These are phyloP conservation scores for Hanseniaspora gamundiae DNA, from an alignment of 1,139 yeast genomes.

Conservation along the genomic window DNA sequence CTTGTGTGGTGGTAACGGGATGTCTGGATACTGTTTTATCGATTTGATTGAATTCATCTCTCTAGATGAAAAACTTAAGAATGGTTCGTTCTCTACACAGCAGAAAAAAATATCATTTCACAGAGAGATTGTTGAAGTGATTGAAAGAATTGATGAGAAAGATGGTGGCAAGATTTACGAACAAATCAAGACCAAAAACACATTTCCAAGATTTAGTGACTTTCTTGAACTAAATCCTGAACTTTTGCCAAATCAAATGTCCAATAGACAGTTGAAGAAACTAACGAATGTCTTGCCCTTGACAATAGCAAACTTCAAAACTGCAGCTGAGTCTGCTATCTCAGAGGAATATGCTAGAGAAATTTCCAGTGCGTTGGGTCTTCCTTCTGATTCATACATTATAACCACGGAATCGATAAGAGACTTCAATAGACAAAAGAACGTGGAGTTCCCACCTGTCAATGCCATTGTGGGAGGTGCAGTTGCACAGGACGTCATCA, in stretches of 20 bases:
- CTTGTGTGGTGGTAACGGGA: slow-evolving; percentile 59
- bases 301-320: slow-evolving; percentile 39
- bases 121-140: slow-evolving; percentile 42
- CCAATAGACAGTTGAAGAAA: slow-evolving; percentile 44
- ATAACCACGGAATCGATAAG: slow-evolving; percentile 19
- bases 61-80: slow-evolving; percentile 39
- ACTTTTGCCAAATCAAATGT: slow-evolving; percentile 32
- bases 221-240: slow-evolving; percentile 26
- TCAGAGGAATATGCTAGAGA: slow-evolving; percentile 23
- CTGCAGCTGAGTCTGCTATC: slow-evolving; percentile 21
- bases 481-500: slow-evolving; percentile 82
- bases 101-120: slow-evolving; percentile 35
- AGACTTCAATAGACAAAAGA: slow-evolving; percentile 38
- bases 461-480: slow-evolving; percentile 88
- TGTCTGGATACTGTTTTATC: slow-evolving; percentile 70
- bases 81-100: slow-evolving; percentile 30
- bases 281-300: slow-evolving; percentile 53
- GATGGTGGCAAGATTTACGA: slow-evolving; percentile 36
- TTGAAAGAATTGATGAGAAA: slow-evolving; percentile 23
- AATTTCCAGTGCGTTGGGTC: slow-evolving; percentile 30
- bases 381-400: slow-evolving; percentile 27
- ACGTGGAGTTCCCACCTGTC: slow-evolving; percentile 69
- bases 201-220: slow-evolving; percentile 33
- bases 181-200: slow-evolving; percentile 43
- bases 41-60: slow-evolving; percentile 58